phyloP scores from a whole-genome alignment of 441 rosid genomes.

The Populus tomentosa region DNA sequence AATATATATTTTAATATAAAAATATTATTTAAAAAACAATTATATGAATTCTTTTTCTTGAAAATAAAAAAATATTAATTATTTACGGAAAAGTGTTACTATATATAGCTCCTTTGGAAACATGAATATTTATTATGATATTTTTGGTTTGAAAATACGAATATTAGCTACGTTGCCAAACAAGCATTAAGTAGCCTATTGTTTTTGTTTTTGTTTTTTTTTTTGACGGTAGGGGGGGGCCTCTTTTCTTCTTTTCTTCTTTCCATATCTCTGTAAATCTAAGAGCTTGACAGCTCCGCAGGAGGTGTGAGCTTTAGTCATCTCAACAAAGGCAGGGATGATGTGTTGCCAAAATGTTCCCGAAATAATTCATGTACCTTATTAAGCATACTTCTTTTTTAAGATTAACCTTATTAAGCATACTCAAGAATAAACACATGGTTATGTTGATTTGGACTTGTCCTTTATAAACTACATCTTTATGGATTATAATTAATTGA shows the following conservation, averaged over 20 bases:
- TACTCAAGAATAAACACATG: not conserved
- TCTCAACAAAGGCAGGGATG: slow-evolving; percentile 3
- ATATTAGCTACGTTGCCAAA: too few relatives aligned
- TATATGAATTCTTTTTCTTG: too few relatives aligned
- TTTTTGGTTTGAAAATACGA: too few relatives aligned
- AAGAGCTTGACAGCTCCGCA: slow-evolving; percentile 4
- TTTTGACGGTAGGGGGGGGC: too few relatives aligned
- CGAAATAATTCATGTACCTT: not conserved
- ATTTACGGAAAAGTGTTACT: too few relatives aligned
- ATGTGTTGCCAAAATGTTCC: not conserved
- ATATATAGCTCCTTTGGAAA: too few relatives aligned
- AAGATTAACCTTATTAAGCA: not conserved
- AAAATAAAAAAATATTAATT: too few relatives aligned
- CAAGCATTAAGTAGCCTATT: too few relatives aligned
- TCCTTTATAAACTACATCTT: not conserved
- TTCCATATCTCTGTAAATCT: not conserved
- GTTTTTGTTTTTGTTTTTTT: too few relatives aligned
- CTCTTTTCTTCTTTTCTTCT: not conserved
- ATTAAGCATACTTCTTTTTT: not conserved
- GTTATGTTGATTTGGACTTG: slow-evolving; percentile 2
- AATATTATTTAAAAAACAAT: too few relatives aligned
- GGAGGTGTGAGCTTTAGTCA: slow-evolving; percentile 3
- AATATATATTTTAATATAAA: too few relatives aligned
- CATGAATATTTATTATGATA: too few relatives aligned
- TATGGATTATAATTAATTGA: not conserved